These are phyloP conservation scores for Debaryomyces psychrophilus DNA, from an alignment of 1,139 yeast genomes.

Conservation along the genomic window DNA sequence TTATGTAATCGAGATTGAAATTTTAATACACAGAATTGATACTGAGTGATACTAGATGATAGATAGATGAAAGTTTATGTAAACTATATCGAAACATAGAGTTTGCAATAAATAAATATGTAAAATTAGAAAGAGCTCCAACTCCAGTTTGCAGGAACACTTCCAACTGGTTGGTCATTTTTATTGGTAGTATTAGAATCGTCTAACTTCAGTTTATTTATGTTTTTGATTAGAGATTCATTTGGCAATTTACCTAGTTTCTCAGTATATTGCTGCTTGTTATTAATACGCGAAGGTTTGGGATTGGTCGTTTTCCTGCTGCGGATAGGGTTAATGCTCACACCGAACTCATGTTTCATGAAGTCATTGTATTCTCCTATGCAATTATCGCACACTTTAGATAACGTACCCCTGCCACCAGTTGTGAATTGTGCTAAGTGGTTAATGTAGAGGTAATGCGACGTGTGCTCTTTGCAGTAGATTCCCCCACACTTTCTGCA, in stretches of 20 bases:
- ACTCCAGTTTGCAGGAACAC: constrained; percentile 78
- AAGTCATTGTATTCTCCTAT: constrained; percentile 67
- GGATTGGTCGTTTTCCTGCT: neutral
- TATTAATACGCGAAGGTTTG: neutral
- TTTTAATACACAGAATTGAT: neutral
- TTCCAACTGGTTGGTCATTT: constrained; percentile 46
- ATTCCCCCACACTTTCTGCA: constrained; percentile 94
- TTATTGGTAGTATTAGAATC: constrained; percentile 16
- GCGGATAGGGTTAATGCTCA: constrained; percentile 13
- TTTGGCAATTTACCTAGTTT: neutral
- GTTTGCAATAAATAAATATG: neutral
- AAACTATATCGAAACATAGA: neutral
- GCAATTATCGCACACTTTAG: constrained; percentile 81
- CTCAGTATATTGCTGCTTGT: neutral
- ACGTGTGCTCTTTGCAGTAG: constrained; percentile 73
- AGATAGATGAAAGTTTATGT: constrained; percentile 1
- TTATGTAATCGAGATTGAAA: constrained; percentile 9
- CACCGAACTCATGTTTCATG: constrained; percentile 45
- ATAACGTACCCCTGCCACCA: constrained; percentile 72
- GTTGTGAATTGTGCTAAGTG: constrained; percentile 71
- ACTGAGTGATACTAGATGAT: neutral
- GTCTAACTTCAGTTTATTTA: neutral
- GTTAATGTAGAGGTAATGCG: constrained; percentile 63
- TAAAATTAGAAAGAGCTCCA: constrained; percentile 65
- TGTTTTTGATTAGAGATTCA: neutral